These are phyloP conservation scores for Vanderwaltozyma verrucispora DNA, from an alignment of 805 yeast genomes.

Conservation along the genomic window DNA sequence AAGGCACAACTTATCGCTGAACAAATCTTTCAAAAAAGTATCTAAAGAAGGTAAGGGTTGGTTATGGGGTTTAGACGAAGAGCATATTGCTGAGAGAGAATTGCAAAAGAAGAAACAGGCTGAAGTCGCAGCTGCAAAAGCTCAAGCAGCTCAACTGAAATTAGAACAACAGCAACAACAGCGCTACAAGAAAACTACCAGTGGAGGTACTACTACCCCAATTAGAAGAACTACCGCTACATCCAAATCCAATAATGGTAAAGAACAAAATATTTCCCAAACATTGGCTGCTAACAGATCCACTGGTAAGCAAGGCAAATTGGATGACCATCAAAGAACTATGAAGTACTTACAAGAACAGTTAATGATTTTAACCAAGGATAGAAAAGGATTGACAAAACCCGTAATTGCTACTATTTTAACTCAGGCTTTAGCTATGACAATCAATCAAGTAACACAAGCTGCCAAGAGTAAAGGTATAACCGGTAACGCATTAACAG, in stretches of 20 bases:
- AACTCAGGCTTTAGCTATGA: conserved; percentile 87
- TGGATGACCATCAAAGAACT: conserved; percentile 41
- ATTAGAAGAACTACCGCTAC: conserved; percentile 2
- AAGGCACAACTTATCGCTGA: conserved; percentile 77
- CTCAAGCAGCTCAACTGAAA: conserved; percentile 43
- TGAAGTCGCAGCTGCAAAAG: conserved; percentile 51
- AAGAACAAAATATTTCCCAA: conserved; percentile 28
- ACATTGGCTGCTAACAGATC: conserved; percentile 26
- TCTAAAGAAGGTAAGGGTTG: conserved; percentile 89
- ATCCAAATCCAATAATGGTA: conserved; percentile 9
- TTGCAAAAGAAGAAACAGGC: conserved; percentile 56
- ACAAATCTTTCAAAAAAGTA: conserved; percentile 73
- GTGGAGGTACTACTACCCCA: conserved; percentile 7
- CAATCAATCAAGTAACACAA: conserved; percentile 80
- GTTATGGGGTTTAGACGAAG: conserved; percentile 89
- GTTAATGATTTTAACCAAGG: conserved; percentile 67
- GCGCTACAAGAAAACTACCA: conserved; percentile 21
- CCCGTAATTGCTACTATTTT: conserved; percentile 75
- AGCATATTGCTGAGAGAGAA: conserved; percentile 73
- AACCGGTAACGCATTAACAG: conserved; percentile 66
- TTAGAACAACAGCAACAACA: conserved; percentile 42
- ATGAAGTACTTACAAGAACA: conserved; percentile 80
- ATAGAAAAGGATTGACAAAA: conserved; percentile 63
- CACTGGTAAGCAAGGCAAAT: conserved; percentile 17
- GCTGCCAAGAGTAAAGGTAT: conserved; percentile 81